Evolutionary conservation across 2,329 filamentous ascomycete genomes (phyloP), one percentile per base, ranked within the genome.

Genomic region (Epichloe baconii): DNA sequence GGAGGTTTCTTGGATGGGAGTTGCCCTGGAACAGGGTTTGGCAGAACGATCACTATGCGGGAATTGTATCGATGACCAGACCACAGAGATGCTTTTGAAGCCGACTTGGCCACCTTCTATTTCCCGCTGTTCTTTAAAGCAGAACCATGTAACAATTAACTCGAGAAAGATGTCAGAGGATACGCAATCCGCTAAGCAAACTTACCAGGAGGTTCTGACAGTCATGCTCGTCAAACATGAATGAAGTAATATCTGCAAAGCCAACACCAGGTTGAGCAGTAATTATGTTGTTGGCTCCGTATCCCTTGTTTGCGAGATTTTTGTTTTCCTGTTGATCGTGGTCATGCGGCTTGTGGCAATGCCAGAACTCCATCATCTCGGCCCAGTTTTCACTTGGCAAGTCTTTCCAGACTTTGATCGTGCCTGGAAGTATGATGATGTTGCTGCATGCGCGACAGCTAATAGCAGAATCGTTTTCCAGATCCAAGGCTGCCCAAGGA

Each of bases 281-380:
- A 51, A 96, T 83, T 55, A 75, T 78, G 58, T 83, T 89, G 44
- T 82, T 83, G 34, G 89, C 87, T n/a, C 88, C 86, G 62, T 95
- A 96, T 0, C 87, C 90, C 61, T 88, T 85, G 11, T 74, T 70
- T 36, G 77, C 72, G 15, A 80, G 71, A 44, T 68, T 66, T n/a
- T 76, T 68, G 21, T 76, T 60, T 34, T 72, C 62, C 42, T 72
- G 67, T 35, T 65, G 56, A 17, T 66, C 66, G 54, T 80, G 72
- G 51, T 81, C 73, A 54, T 82, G 76, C 40, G 94, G 93, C 67
- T 97, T 97, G 67, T 98, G 93, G 62, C 93, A 98, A 67, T 98
- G 94, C 93, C 93, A 98, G 59, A 98, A 95, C 66, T 98, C 94
- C 93, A 98, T 98, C 90, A 98, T 95, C 70, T 98, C 93, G 0